These are phyloP conservation scores for Lasiodiplodia citricola DNA, from an alignment of 2,329 filamentous ascomycete species.

Conservation along the genomic window DNA sequence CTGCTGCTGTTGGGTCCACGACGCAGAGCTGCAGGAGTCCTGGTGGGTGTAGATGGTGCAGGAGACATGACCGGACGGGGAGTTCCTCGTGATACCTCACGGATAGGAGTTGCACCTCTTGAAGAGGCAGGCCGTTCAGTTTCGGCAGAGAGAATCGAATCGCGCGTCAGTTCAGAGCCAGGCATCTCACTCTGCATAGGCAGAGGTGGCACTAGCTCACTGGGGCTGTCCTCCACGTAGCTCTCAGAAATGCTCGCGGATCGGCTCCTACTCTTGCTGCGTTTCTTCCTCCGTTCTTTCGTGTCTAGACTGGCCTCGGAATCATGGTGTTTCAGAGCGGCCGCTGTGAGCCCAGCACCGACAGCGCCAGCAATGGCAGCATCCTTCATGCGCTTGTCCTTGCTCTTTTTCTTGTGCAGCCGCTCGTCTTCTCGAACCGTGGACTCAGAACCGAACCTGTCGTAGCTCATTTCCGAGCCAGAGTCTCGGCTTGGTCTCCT, in stretches of 20 bases:
- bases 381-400: conserved; percentile 56
- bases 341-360: conserved; percentile 64
- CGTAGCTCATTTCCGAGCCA: conserved; percentile 49
- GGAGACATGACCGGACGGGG: conserved; percentile 61
- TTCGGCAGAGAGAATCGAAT: conserved; percentile 82
- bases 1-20: conserved; percentile 55
- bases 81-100: conserved; percentile 67
- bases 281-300: conserved; percentile 52
- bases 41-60: conserved; percentile 65
- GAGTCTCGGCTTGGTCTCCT: conserved; percentile 60
- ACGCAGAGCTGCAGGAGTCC: conserved; percentile 23
- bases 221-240: conserved; percentile 50
- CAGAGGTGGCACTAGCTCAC: conserved; percentile 75
- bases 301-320: conserved; percentile 64
- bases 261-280: conserved; percentile 58
- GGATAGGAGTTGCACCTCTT: conserved; percentile 62
- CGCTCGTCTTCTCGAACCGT: conserved; percentile 53
- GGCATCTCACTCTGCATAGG: conserved; percentile 86
- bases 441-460: conserved; percentile 36
- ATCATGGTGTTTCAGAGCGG: conserved; percentile 68
- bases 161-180: conserved; percentile 84
- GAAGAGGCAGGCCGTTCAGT: conserved; percentile 73
- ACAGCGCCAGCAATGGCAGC: conserved; percentile 59
- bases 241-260: conserved; percentile 60
- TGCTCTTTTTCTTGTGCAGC: conserved; percentile 60